Evolutionary conservation across 2,329 filamentous ascomycete species (phyloP), one percentile per base, ranked within the genome.

Genomic region (Aspergillus quadrilineatus): DNA sequence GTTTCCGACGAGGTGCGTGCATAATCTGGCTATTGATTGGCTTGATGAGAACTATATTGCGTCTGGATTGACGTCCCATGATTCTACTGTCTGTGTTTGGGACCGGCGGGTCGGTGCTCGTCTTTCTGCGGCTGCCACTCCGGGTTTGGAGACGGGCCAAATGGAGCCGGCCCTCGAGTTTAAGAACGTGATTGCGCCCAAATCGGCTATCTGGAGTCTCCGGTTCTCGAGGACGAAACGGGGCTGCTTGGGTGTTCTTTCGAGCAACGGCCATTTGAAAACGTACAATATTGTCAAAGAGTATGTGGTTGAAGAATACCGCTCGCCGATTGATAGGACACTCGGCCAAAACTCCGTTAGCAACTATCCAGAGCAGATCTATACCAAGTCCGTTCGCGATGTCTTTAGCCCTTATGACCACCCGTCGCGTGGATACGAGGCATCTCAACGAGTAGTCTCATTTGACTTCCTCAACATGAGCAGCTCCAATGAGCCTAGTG

Each of bases 11-110:
- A 77, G 80, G 14, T 84, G 85, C 63, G 84, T 87, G 7, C 82
- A 87, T 66, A 86, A 86, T 60, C 74, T 87, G 55, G 81, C 85
- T 6, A 84, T 87, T 58, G 83, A 88, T 69, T 83, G 82, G 59
- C 70, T 83, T 49, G 84, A 87, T 65, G 82, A 87, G 65, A 86
- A 87, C 55, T 86, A 85, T 65, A 85, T 88, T 62, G 79, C 85
- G 4, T 86, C 84, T 12, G 83, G 82, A 46, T 68, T 69, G 46
- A 78, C 82, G 2, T 74, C 78, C 0, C 81, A 79, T 46, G 83
- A 86, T 59, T 79, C 83, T 15, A 79, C 79, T 2, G 80, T 87
- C 41, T 84, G 80, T 56, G 77, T 87, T 4, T 88, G 85, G 85
- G 85, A 88, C 65, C 79, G 82, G 53, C 80, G 85, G 51, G 74